Percentiles rank a stretch among this genome's conserved stretches.
Evolutionary conservation across 1,284 basidiomycete genomes (phyloP).

Genomic region (Sanghuangporus baumii): DNA sequence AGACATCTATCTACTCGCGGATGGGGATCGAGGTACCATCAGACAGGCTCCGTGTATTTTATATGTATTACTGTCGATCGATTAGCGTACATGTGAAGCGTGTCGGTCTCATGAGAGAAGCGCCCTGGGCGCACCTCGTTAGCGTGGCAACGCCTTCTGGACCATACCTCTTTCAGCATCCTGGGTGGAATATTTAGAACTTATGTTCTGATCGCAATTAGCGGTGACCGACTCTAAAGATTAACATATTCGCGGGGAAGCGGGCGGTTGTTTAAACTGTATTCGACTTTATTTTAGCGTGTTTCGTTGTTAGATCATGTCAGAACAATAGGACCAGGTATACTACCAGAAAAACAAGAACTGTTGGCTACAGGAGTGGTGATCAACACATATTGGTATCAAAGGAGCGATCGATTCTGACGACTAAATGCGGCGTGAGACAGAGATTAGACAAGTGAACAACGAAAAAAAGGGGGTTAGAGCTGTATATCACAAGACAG

Average conservation of each 20-base stretch:
- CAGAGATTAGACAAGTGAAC: background rate
- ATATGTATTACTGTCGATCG: conserved; percentile 2
- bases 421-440: conserved; percentile 1
- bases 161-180: conserved; percentile 2
- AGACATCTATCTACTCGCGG: background rate
- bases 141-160: conserved; percentile 6
- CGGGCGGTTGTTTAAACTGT: background rate
- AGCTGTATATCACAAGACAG: conserved; percentile 2
- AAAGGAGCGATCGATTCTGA: conserved; percentile 7
- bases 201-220: background rate
- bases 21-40: conserved; percentile 2
- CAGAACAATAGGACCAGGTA: conserved; percentile 1
- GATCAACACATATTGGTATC: conserved; percentile 17
- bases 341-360: conserved; percentile 11
- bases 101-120: background rate
- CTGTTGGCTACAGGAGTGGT: conserved; percentile 17
- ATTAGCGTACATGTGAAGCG: background rate
- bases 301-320: conserved; percentile 8
- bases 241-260: background rate
- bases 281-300: background rate
- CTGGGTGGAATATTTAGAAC: conserved; percentile 4
- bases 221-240: background rate
- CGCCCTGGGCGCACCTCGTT: background rate
- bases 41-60: background rate
- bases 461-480: background rate